Conservation (phyloP, 345 rosid genomes). For the Eucalyptus marginata region DNA sequence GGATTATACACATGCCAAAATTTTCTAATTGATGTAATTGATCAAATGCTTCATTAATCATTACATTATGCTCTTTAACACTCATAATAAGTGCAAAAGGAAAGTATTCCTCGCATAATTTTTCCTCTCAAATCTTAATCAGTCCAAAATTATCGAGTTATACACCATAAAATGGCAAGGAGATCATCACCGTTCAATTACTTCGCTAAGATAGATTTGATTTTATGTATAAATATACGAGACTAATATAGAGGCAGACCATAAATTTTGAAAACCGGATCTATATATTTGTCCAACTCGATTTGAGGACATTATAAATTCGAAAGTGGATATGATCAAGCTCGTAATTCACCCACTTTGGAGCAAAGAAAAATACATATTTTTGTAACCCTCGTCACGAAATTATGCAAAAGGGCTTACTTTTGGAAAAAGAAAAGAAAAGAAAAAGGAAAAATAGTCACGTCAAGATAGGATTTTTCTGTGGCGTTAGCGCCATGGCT, state of each 20-base stretch:
- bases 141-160: not conserved
- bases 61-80: not conserved
- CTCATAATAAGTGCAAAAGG: not conserved
- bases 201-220: not conserved
- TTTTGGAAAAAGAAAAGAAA: too few species aligned
- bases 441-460: not conserved
- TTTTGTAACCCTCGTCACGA: not conserved
- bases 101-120: not conserved
- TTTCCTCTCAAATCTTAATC: not conserved
- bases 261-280: not conserved
- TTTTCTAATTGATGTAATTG: not conserved
- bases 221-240: not conserved
- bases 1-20: accelerated
- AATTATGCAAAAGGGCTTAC: not conserved
- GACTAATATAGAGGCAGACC: not conserved
- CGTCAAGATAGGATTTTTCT: not conserved
- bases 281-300: not conserved
- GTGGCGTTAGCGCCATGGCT: not conserved
- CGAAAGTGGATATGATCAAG: not conserved
- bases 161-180: accelerated
- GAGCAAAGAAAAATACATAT: not conserved
- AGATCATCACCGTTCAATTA: accelerated
- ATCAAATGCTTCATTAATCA: not conserved
- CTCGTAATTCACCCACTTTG: not conserved
- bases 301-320: not conserved